Base-by-base conservation (phyloP, 2,329 filamentous ascomycete species). In the Colletotrichum nymphaeae region DNA sequence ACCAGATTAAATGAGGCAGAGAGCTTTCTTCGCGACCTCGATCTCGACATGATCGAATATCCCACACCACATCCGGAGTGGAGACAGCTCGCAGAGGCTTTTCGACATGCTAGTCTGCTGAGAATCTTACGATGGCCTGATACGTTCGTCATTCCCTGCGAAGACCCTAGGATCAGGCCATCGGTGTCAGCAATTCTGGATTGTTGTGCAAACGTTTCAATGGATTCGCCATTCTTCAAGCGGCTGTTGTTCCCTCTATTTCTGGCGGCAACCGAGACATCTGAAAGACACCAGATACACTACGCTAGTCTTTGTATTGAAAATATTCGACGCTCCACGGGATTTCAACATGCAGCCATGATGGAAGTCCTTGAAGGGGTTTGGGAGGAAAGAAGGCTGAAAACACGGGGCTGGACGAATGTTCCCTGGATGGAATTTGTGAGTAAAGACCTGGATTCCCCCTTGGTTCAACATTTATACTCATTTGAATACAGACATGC, bases 341-440 rank as follows among this genome's bases (percentile, higher is more conserved):
- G 78, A 0, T 79, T 79, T 5, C 75, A 72, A 19, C 78, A 79
- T 37, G 64, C 71, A 0, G 78, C 76, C 1, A 78, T 80, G 77
- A 76, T 76, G 0, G 76, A 79, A n/a, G 22, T 78, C 0, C 46
- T 80, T 8, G 74, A 76, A 1, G 76, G 74, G 3, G 78, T 80
- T 2, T 79, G 78, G 76, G 76, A 78, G 4, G 76, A 74, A 53
- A 73, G 78, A 5, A 66, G 55, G 9, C 65, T 58, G 1, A 76
- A 77, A 16, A 62, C 69, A 4, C 64, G 63, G 0, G 76, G 71
- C 2, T 73, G 71, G 76, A 68, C 42, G 1, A 77, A 80, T 7
- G 56, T 80, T 12, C 77, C 77, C 1, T 78, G 78, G 78, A 80
- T 78, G 78, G 78, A 78, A 62, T 80, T 79, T n/a, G 79, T 79